These are phyloP conservation scores for Fonsecaea monophora DNA, from an alignment of 2,329 filamentous ascomycete genomes.

Conservation along the genomic window DNA sequence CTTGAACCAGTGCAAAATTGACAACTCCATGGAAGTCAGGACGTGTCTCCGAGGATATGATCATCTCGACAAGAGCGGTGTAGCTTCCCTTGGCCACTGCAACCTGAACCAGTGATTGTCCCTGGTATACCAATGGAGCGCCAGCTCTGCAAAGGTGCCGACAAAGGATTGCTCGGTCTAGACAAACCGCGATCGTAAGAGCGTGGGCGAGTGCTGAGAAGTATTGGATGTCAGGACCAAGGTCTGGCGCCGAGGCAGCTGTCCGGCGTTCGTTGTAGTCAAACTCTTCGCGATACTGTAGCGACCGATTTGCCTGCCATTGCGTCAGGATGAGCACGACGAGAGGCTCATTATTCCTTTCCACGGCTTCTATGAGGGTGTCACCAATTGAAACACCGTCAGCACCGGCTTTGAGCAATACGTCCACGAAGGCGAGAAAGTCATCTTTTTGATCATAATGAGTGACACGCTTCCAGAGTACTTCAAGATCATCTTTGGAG, in stretches of 20 bases:
- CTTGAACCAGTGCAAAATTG: conserved; percentile 17
- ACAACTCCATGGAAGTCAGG: conserved; percentile 2
- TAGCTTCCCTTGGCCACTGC: conserved; percentile 12
- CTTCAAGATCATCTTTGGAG: conserved; percentile 11
- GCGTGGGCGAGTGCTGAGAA: conserved; percentile 8
- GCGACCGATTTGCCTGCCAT: conserved; percentile 6
- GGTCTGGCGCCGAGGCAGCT: background rate
- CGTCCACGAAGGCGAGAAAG: background rate
- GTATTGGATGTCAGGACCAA: background rate
- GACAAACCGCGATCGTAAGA: conserved; percentile 11
- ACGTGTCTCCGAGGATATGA: background rate
- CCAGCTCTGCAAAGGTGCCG: conserved; percentile 7
- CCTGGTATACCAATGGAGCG: conserved; percentile 16
- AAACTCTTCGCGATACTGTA: conserved; percentile 15
- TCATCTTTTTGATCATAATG: background rate
- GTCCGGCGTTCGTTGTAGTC: conserved; percentile 12
- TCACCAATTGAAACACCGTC: conserved; percentile 4
- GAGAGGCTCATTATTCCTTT: conserved; percentile 6
- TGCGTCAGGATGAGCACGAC: conserved; percentile 9
- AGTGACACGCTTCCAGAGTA: conserved; percentile 17
- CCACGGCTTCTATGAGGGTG: conserved; percentile 7
- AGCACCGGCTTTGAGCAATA: conserved; percentile 17
- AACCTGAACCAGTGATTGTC: conserved; percentile 13
- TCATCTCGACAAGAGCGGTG: conserved; percentile 10
- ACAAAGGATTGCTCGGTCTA: conserved; percentile 13